Conservation (phyloP, 306 rosid species). For the Sophora flavescens region DNA sequence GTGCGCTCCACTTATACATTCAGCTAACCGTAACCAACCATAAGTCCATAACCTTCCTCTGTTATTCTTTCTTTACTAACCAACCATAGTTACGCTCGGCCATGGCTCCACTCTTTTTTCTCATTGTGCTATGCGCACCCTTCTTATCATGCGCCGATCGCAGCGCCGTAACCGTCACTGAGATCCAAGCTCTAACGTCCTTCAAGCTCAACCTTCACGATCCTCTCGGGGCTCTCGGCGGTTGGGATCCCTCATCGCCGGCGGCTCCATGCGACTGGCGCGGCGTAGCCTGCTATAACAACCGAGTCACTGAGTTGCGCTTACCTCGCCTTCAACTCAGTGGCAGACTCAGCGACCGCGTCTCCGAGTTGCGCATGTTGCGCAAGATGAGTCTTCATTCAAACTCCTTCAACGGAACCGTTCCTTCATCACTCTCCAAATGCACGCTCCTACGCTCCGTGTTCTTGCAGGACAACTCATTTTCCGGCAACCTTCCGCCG, state of each 20-base stretch:
- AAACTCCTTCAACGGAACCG: constrained; percentile 77
- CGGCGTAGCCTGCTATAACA: constrained; percentile 59
- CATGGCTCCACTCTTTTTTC: constrained; percentile 43
- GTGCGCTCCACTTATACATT: constrained; percentile 49
- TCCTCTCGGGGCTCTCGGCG: constrained; percentile 66
- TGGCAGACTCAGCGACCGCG: constrained; percentile 71
- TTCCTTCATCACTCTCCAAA: constrained; percentile 71
- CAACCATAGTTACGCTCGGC: background rate
- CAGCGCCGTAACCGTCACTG: constrained; percentile 50
- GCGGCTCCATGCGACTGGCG: constrained; percentile 95
- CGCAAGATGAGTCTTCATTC: constrained; percentile 80
- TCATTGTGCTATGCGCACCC: constrained; percentile 58
- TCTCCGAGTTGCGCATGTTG: constrained; percentile 66
- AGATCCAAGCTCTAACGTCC: constrained; percentile 76
- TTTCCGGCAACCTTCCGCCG: constrained; percentile 75
- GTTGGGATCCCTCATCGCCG: constrained; percentile 79
- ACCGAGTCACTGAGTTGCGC: constrained; percentile 77
- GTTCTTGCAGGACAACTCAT: constrained; percentile 76
- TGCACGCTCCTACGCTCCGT: constrained; percentile 70
- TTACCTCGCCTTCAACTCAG: constrained; percentile 81
- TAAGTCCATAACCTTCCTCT: constrained; percentile 1
- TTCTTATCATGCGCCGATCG: constrained; percentile 62
- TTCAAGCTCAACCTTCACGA: constrained; percentile 80
- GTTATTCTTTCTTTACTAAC: background rate
- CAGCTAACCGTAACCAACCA: constrained; percentile 37